phyloP scores from a whole-genome alignment of 2,329 filamentous ascomycete species.

The Fusarium sp. region DNA sequence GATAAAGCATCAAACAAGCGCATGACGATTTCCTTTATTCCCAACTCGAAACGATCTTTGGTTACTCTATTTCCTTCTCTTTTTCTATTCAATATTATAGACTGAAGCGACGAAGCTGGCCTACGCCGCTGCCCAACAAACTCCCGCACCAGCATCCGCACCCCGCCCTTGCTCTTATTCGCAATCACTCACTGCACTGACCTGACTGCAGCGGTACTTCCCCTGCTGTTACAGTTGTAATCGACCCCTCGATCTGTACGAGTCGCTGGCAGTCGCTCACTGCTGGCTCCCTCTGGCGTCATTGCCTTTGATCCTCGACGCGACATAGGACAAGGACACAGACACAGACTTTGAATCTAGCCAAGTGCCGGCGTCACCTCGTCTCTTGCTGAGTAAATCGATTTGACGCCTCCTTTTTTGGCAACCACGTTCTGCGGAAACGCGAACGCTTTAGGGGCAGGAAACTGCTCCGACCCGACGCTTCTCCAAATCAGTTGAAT shows the following conservation, averaged over 20 bases:
- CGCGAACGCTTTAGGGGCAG: slow-evolving; percentile 44
- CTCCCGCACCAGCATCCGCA: slow-evolving; percentile 18
- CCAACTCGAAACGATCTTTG: slow-evolving; percentile 33
- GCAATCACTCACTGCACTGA: slow-evolving; percentile 14
- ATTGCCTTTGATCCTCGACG: slow-evolving; percentile 25
- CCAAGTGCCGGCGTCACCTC: slow-evolving; percentile 35
- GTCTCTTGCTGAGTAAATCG: slow-evolving; percentile 15
- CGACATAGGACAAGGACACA: slow-evolving; percentile 17
- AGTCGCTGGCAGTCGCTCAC: slow-evolving; percentile 4
- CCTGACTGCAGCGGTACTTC: slow-evolving; percentile 19
- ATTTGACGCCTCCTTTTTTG: slow-evolving; percentile 27
- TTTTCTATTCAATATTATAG: slow-evolving; percentile 26
- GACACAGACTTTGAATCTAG: slow-evolving; percentile 29
- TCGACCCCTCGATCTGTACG: slow-evolving; percentile 20
- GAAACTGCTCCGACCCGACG: slow-evolving; percentile 46
- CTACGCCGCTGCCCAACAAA: slow-evolving; percentile 41
- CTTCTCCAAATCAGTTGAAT: slow-evolving; percentile 48
- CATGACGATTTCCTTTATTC: slow-evolving; percentile 32
- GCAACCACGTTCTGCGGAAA: slow-evolving; percentile 43
- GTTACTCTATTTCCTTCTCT: slow-evolving; percentile 9
- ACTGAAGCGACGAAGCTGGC: slow-evolving; percentile 42
- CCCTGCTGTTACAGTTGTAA: slow-evolving; percentile 15
- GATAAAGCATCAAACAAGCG: slow-evolving; percentile 41
- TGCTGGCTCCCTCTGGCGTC: slow-evolving; percentile 16
- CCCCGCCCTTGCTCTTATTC: slow-evolving; percentile 25